A percentile compares a stretch with the other conserved stretches of the same genome.
Evolutionary conservation across 2,329 filamentous ascomycete species (phyloP).

Genomic region (Iodosphaeria phyllophila): DNA sequence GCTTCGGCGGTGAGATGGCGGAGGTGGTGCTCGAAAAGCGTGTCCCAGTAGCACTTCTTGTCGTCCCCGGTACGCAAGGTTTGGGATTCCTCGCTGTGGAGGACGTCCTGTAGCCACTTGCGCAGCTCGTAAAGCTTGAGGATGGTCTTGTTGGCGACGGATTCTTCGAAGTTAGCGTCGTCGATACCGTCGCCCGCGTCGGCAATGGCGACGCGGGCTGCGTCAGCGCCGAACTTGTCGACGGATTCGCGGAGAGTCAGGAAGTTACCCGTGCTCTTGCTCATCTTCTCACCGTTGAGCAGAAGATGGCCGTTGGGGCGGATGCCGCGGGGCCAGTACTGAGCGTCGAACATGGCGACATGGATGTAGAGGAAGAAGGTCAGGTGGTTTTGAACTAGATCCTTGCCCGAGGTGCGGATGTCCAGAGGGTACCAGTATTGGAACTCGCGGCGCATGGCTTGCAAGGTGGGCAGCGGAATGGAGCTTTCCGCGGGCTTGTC

Average conservation of each 20-base stretch:
- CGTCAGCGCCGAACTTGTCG: conserved; percentile 87
- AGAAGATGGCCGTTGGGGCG: conserved; percentile 86
- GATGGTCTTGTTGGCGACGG: conserved; percentile 81
- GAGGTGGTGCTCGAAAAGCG: conserved; percentile 85
- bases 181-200: conserved; percentile 89
- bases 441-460: conserved; percentile 75
- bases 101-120: conserved; percentile 82
- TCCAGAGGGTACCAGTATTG: conserved; percentile 96
- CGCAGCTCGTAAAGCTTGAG: conserved; percentile 64
- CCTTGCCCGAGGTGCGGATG: conserved; percentile 75
- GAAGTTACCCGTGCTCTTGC: conserved; percentile 95
- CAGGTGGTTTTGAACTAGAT: conserved; percentile 82
- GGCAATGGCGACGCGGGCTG: conserved; percentile 74
- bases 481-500: conserved; percentile 52
- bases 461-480: conserved; percentile 55
- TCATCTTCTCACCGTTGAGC: conserved; percentile 97
- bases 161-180: conserved; percentile 95
- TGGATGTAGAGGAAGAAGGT: conserved; percentile 95
- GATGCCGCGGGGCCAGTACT: conserved; percentile 77
- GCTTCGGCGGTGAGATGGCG: conserved; percentile 67
- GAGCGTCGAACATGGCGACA: conserved; percentile 66
- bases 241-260: conserved; percentile 74
- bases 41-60: conserved; percentile 64
- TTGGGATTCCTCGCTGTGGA: conserved; percentile 56
- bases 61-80: too few species aligned